Evolutionary conservation across 805 yeast genomes (phyloP).

Genomic region (Komagataella ulmi): DNA sequence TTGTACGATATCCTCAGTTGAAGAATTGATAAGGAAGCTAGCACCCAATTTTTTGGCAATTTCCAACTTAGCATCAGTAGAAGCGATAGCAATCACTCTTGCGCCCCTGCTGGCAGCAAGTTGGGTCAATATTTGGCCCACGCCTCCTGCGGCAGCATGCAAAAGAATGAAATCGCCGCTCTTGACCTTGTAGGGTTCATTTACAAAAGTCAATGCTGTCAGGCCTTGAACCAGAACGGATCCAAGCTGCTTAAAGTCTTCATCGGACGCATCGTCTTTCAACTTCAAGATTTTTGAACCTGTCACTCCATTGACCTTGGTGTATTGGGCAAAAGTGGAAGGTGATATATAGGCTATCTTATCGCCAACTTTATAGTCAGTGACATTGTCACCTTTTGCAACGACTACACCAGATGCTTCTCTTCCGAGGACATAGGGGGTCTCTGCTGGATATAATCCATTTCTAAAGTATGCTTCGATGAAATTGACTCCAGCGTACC

Average conservation of each 20-base stretch:
- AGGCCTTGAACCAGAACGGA: slow-evolving; percentile 59
- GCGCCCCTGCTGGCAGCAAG: slow-evolving; percentile 55
- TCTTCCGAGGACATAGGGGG: slow-evolving; percentile 61
- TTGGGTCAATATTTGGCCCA: slow-evolving; percentile 63
- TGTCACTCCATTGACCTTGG: slow-evolving; percentile 26
- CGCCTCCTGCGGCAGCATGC: slow-evolving; percentile 96
- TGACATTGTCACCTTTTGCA: slow-evolving; percentile 46
- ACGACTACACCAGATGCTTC: slow-evolving; percentile 60
- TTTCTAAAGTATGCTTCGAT: slow-evolving; percentile 74
- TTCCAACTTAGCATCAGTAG: slow-evolving; percentile 57
- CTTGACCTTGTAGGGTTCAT: slow-evolving; percentile 53
- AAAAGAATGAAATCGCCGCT: slow-evolving; percentile 62
- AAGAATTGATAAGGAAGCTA: slow-evolving; percentile 45
- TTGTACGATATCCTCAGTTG: slow-evolving; percentile 39
- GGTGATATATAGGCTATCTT: slow-evolving; percentile 43
- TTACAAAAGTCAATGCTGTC: slow-evolving; percentile 62
- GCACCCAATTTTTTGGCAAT: slow-evolving; percentile 68
- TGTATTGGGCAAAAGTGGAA: slow-evolving; percentile 62
- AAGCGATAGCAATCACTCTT: slow-evolving; percentile 74
- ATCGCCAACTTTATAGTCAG: slow-evolving; percentile 51
- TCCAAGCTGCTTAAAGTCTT: slow-evolving; percentile 39
- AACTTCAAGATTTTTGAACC: slow-evolving; percentile 30
- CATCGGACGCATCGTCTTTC: slow-evolving; percentile 32
- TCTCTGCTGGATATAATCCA: slow-evolving; percentile 53
- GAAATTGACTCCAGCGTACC: slow-evolving; percentile 69